A percentile compares a stretch with the other conserved stretches of the same genome.
phyloP scores from a whole-genome alignment of 257 asterid species.

The Thymus quinquecostatus region DNA sequence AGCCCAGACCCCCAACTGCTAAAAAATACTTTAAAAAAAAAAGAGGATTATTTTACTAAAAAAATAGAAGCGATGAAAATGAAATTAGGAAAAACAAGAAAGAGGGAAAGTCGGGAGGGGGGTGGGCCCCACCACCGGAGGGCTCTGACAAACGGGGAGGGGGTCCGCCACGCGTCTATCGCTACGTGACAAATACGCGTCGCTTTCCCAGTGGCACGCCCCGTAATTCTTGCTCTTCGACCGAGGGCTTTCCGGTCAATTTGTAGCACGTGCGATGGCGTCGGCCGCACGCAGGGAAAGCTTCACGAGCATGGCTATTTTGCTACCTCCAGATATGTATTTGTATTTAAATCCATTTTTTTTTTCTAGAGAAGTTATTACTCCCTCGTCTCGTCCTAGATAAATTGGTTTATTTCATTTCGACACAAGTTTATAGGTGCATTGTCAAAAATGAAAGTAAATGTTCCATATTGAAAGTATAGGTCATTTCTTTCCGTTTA shows the following conservation, averaged over 20 bases:
- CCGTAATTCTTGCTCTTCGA: not conserved
- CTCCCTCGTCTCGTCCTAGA: no score
- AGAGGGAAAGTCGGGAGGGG: not conserved
- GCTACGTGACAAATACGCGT: slow-evolving; percentile 40
- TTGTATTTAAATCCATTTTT: not conserved
- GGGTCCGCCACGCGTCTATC: slow-evolving; percentile 38
- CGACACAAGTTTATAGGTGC: no score
- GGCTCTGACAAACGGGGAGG: slow-evolving; percentile 26
- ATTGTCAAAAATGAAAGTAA: no score
- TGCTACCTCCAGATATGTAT: slow-evolving; percentile 27
- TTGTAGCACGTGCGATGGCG: slow-evolving; percentile 39
- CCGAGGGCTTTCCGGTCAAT: slow-evolving; percentile 28
- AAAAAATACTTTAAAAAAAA: not conserved
- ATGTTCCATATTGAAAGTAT: no score
- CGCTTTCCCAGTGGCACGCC: slow-evolving; percentile 23
- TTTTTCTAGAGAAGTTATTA: not conserved
- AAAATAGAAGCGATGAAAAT: not conserved
- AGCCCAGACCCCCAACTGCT: not conserved
- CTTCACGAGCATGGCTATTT: slow-evolving; percentile 7
- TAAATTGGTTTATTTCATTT: no score
- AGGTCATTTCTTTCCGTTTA: no score
- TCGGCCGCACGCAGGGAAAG: slow-evolving; percentile 42
- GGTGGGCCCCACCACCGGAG: slow-evolving; percentile 12
- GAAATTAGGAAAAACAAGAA: not conserved
- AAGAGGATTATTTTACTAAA: not conserved